phyloP scores from a whole-genome alignment of 1,139 yeast genomes.

The Candida glucosophila region DNA sequence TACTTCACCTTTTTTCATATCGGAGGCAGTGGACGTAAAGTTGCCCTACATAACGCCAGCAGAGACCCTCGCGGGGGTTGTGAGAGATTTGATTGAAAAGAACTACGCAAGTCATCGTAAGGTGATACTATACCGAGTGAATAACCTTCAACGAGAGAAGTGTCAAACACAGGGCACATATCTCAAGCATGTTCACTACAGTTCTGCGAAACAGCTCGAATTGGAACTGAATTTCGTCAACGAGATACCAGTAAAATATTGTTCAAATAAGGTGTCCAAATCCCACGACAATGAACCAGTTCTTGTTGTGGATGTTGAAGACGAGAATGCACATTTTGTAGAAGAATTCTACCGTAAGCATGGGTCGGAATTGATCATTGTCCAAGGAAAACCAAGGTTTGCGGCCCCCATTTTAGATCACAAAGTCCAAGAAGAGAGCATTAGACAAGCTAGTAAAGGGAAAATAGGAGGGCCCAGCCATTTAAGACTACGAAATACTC shows the following conservation, averaged over 20 bases:
- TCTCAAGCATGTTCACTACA: slow-evolving; percentile 25
- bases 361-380: slow-evolving; percentile 10
- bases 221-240: slow-evolving; percentile 11
- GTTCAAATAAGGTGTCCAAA: slow-evolving; percentile 2
- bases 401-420: slow-evolving; percentile 4
- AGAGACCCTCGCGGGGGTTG: slow-evolving; percentile 8
- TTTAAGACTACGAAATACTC: no score
- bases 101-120: slow-evolving; percentile 11
- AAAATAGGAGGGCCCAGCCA: no score
- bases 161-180: slow-evolving; percentile 8
- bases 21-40: slow-evolving; percentile 8
- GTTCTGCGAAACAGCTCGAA: slow-evolving; percentile 14
- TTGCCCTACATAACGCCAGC: slow-evolving; percentile 15
- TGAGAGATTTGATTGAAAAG: slow-evolving; percentile 10
- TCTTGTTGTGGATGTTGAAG: slow-evolving; percentile 18
- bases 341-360: slow-evolving; percentile 10
- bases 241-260: slow-evolving; percentile 6
- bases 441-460: neutral
- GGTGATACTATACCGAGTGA: slow-evolving; percentile 17
- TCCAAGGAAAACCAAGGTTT: slow-evolving; percentile 26
- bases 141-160: slow-evolving; percentile 8
- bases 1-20: slow-evolving; percentile 21
- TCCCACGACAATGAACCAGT: slow-evolving; percentile 8
- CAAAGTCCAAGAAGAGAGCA: neutral
- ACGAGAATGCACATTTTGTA: slow-evolving; percentile 8